Evolutionary conservation across 1,284 basidiomycete genomes (phyloP), one percentile per base, ranked within the genome.

Genomic region (Pholiota adiposa): DNA sequence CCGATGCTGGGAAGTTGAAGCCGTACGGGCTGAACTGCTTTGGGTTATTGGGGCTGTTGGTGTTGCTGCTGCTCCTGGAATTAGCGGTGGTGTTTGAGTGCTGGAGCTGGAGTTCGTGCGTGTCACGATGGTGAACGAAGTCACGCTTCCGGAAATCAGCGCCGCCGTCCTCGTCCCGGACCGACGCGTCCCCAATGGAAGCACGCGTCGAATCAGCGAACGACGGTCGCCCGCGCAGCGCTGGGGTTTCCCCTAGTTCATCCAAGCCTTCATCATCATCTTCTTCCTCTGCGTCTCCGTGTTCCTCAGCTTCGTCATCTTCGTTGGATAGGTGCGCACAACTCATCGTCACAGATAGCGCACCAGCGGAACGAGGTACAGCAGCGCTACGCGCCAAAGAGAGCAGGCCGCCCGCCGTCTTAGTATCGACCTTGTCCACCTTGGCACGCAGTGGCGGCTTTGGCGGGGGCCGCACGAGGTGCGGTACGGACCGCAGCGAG

Each of bases 401-500:
- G 51, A 73, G 69, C 43, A 75, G 53, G 3, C 67, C 74, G 38
- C 72, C 70, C 43, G 66, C 57, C 11, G 60, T 51, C 33, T 29
- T 46, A 52, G 48, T 33, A 54, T 62, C 54, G 58, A 53, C 50
- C 19, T 23, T 27, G 29, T 55, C 33, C 33, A 73, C 77, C 53
- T 60, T 29, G 18, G 27, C 31, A 33, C 83, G 83, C 21, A 86
- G 71, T 7, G 84, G 86, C 6, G 86, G 84, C 56, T 79, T 80
- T 34, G 85, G 82, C 43, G 68, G 66, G n/a, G 65, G 66, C 44
- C 56, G 65, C 61, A 70, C 70, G 18, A 80, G 73, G 21, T 74
- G 74, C 16, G 76, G 75, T 12, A 77, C 73, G 19, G 56, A 41
- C 21, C 59, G 40, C 2, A 56, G 56, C 51, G 61, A 66, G 34